Evolutionary conservation across 306 rosid genomes (phyloP), one percentile per base, ranked within the genome.

Genomic region (Vigna hirtella): DNA sequence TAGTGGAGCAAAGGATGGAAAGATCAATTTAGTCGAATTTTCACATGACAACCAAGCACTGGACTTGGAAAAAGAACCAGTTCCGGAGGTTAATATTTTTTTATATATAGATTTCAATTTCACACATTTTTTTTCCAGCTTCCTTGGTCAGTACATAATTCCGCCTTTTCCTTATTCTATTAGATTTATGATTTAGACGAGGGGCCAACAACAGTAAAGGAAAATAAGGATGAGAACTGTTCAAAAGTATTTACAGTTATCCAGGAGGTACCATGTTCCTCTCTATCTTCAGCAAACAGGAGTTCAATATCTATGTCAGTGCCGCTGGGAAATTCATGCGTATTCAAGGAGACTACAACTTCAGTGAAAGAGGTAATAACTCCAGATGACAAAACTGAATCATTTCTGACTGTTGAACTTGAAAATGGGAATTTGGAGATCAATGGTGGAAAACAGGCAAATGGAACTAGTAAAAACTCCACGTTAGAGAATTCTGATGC

Each of bases 21-120:
- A 88, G 75, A 70, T 87, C 63, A 69, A 83, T 75, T 77, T 90
- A 53, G 79, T 76, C 73, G 91, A 90, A 79, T 82, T 89, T 78
- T 83, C 79, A 20, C 87, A 83, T 57, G 72, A 76, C 70, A 87
- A 87, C 73, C 90, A 85, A 77, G 82, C 77, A 69, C 83, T 89
- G 78, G 93, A 89, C 86, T 85, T 89, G 80, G 93, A 88, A 86
- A 91, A 84, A 77, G 94, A 87, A 79, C 91, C 88, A 66, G 78
- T 72, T 70, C 84, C 87, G 18, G 90, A 93, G 97, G 99, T 95
- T 77, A 76, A 65, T 80, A 75, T 8, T 56, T 72, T 66, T 47
- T 18, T 72, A 28, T 52, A 62, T 51, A 9, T 42, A 2, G 7
- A 6, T 36, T 72, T 49, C 70, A 40, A 42, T 24, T 47, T 66